phyloP scores from a whole-genome alignment of 2,329 filamentous ascomycete species.

The Penicillium sp. region DNA sequence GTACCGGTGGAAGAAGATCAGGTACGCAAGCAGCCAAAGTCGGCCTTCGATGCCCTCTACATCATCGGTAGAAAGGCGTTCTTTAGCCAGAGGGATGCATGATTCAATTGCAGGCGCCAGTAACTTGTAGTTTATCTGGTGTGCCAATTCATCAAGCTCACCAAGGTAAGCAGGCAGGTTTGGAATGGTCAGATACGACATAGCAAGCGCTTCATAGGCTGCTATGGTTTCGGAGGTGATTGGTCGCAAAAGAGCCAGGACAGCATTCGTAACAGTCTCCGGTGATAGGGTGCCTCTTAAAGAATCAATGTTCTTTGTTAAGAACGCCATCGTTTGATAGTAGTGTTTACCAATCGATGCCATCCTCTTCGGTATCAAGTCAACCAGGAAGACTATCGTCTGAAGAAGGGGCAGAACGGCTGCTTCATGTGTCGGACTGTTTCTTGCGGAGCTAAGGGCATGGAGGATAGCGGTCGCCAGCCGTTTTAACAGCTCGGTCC shows the following conservation, averaged over 20 bases:
- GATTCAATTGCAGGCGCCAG: slow-evolving; percentile 34
- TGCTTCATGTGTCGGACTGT: background rate
- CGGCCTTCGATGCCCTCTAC: slow-evolving; percentile 36
- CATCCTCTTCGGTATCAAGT: slow-evolving; percentile 35
- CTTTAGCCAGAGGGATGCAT: slow-evolving; percentile 21
- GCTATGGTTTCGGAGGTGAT: slow-evolving; percentile 38
- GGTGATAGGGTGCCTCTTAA: slow-evolving; percentile 18
- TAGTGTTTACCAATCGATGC: slow-evolving; percentile 33
- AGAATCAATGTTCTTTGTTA: slow-evolving; percentile 25
- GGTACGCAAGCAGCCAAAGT: slow-evolving; percentile 51
- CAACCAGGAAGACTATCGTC: slow-evolving; percentile 31
- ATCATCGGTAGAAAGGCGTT: slow-evolving; percentile 26
- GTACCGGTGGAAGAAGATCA: slow-evolving; percentile 51
- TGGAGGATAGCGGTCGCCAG: slow-evolving; percentile 31
- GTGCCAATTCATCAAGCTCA: slow-evolving; percentile 37
- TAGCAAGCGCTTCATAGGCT: slow-evolving; percentile 40
- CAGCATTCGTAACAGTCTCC: slow-evolving; percentile 25
- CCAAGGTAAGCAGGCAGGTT: slow-evolving; percentile 33
- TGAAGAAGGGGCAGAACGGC: slow-evolving; percentile 29
- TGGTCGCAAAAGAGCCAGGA: slow-evolving; percentile 37
- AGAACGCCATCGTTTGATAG: slow-evolving; percentile 32
- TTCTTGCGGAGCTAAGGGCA: slow-evolving; percentile 24
- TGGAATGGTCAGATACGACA: slow-evolving; percentile 41
- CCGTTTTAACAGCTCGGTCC: slow-evolving; percentile 34
- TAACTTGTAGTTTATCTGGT: slow-evolving; percentile 45